Evolutionary conservation across 2,329 filamentous ascomycete genomes (phyloP), one percentile per base, ranked within the genome.

Genomic region (Hortaea sp.): DNA sequence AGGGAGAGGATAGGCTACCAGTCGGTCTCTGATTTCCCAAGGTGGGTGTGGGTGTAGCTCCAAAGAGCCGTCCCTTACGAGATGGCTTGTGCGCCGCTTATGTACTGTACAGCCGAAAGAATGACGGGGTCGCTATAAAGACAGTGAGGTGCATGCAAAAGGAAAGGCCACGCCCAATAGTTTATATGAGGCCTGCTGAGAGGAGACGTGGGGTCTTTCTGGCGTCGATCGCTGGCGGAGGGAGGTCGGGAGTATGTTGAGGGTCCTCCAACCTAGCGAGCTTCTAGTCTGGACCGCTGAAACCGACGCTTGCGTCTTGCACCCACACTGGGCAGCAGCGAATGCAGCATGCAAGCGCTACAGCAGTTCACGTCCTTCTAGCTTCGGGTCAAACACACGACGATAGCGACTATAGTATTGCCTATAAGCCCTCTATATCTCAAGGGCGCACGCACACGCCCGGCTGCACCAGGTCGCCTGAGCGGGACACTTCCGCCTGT

Each of bases 81-180:
- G n/a, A 35, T 35, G 9, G 9, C 7, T n/a, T 35, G 32, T 35
- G 32, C 32, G 32, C 32, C 32, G 32, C 32, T n/a, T 35, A n/a
- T 35, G 32, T 37, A 35, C 28, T 43, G 42, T 38, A 35, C 30
- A 28, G 12, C 5, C 10, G 43, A 31, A 44, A 29, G 34, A 44
- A 44, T 39, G 43, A 29, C 11, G 20, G 7, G 29, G 29, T 35
- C 5, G 29, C 44, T 10, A 37, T 46, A 46, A 46, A 41, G 44
- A 46, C 44, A 46, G 44, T 46, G 29, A 7, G 11, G 32, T 35
- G 11, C 7, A 27, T 13, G 13, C 10, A 40, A 9, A 9, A 9
- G 32, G n/a, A n/a, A 35, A 35, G n/a, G 32, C 32, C 32, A 35
- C 9, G 32, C 32, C 32, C n/a, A 35, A n/a, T 35, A n/a, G 20